Conservation (phyloP, 352 stramenopile species). For the Phytophthora aleatoria region DNA sequence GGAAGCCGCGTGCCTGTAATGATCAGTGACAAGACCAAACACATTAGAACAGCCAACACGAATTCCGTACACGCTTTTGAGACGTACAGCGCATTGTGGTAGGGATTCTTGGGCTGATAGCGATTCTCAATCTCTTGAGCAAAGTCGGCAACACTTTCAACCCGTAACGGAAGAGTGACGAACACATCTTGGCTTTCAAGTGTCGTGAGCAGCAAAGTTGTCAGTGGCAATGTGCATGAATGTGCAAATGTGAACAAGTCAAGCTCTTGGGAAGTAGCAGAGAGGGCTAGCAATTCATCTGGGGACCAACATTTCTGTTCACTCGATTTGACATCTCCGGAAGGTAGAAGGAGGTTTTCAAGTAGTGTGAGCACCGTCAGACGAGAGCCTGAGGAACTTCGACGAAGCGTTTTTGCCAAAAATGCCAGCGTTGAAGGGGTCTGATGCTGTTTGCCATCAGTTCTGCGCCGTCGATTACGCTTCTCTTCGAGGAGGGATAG, state of each 20-base stretch:
- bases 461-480: conserved; percentile 34
- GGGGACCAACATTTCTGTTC: conserved; percentile 40
- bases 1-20: conserved; percentile 62
- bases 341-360: conserved; percentile 43
- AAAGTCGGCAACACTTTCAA: conserved; percentile 61
- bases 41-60: not conserved
- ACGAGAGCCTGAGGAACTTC: conserved; percentile 52
- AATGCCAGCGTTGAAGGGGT: conserved; percentile 14
- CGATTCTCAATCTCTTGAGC: conserved; percentile 65
- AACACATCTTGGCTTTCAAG: conserved; percentile 72
- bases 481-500: conserved; percentile 61
- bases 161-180: conserved; percentile 50
- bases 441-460: conserved; percentile 19
- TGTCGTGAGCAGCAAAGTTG: conserved; percentile 65
- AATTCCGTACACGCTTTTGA: not conserved
- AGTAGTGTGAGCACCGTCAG: conserved; percentile 61
- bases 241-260: conserved; percentile 58
- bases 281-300: conserved; percentile 42
- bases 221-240: conserved; percentile 57
- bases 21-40: not conserved
- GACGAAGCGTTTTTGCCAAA: conserved; percentile 33
- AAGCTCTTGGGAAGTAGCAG: conserved; percentile 45
- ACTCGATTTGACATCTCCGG: conserved; percentile 5
- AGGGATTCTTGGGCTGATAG: conserved; percentile 77
- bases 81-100: conserved; percentile 78